Base-by-base conservation (phyloP, 2,329 filamentous ascomycete species). In the Microsporum ferrugineum region DNA sequence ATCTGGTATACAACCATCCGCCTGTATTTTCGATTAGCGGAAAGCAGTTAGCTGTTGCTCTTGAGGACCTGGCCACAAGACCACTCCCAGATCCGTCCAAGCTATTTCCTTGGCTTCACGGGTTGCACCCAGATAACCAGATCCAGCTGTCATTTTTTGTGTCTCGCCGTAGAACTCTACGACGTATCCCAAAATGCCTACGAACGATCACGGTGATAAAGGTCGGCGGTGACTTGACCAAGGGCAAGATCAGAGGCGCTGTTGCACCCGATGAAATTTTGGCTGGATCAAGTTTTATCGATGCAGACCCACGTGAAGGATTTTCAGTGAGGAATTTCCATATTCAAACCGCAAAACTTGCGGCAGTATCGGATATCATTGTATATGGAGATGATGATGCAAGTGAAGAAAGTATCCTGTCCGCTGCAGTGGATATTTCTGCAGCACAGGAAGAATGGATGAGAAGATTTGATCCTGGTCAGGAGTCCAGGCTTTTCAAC, bases 281-380 rank as follows among this genome's bases (percentile, higher is more conserved):
- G 61, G 80, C 84, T 41, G 68, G 75, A 14, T 75, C 82, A 51
- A 80, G 85, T 27, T 96, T 99, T 70, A 77, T 91, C 63, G 89
- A 95, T 49, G 82, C 87, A 45, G 94, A 99, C 70, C 94, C 94
- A 1, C 82, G 78, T 61, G 89, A 95, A 66, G 94, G 94, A 6
- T 97, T 97, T 71, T 96, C 90, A 3, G 91, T 97, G 49, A 85
- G 94, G 53, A 97, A 97, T 72, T 99, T 99, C 71, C 92, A 97
- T 68, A 97, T 97, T 43, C 94, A 99, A 73, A 83, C 89, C 0
- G 88, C 88, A 62, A 99, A 99, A 73, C 78, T 89, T 65, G 91
- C 91, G 60, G 84, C 88, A 65, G 83, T 94, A 6, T 96, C 91
- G 0, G 94, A 99, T 71, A 89, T 99, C 65, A 82, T 99, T 45